Base-by-base conservation (phyloP, 306 rosid genomes). In the Sophora flavescens region DNA sequence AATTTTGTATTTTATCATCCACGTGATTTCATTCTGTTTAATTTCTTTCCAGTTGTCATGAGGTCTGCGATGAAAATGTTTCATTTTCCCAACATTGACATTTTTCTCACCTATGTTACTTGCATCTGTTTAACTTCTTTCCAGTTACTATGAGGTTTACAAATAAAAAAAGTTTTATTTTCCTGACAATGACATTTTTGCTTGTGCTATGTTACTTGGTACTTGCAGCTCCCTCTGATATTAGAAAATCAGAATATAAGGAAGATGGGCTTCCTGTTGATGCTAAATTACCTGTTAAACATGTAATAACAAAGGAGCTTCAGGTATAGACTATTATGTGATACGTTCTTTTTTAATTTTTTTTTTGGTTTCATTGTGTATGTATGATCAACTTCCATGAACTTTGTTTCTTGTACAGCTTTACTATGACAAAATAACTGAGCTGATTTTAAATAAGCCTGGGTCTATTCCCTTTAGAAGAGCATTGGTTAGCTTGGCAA, bases 251-350 rank as follows among this genome's bases (percentile, higher is more conserved):
- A 42, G 96, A 94, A 75, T 81, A 69, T 80, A 91, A 85, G 83
- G 98, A 94, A 33, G 98, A 94, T 59, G 91, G 85, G 28, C 83
- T 88, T 80, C 76, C 90, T 28, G 61, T 85, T 62, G 98, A 94
- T 65, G 69, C 80, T 60, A 94, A 94, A 86, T 72, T 84, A 63
- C 96, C 98, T 44, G 83, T 88, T 77, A 91, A 84, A 86, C 97
- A 86, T 80, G 82, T 87, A 59, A 67, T 93, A 50, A 87, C 97
- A 63, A 90, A 78, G 88, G 98, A 93, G 77, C 96, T 91, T 77
- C 92, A 86, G 92, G 98, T 91, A 84, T 58, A 51, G 38, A 45
- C 66, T 80, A 56, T 81, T 71, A 69, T 70, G 12, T 69, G 41
- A 8, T 33, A 16, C 77, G 63, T 60, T 45, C 52, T 44, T 72